Conservation (phyloP, 2,329 filamentous ascomycete genomes). For the Endocalyx cinctus region DNA sequence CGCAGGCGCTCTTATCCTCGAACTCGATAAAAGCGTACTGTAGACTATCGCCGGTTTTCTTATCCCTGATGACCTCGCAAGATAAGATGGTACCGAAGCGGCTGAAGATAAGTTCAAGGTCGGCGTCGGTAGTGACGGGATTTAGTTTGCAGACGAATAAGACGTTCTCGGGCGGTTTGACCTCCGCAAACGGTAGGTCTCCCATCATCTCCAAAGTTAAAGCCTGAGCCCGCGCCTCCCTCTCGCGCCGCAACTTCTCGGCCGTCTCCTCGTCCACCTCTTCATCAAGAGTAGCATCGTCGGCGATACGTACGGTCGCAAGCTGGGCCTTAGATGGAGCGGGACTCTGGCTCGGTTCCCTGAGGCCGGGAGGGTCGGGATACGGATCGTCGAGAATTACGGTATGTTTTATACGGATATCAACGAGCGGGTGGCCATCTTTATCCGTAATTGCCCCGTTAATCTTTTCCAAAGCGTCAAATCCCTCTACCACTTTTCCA, state of each 20-base stretch:
- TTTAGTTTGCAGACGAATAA: conserved; percentile 98
- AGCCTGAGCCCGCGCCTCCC: conserved; percentile 89
- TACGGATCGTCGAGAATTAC: conserved; percentile 90
- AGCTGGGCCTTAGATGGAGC: conserved; percentile 79
- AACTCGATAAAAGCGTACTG: conserved; percentile 99
- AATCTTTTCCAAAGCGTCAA: conserved; percentile 89
- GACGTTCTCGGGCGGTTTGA: conserved; percentile 94
- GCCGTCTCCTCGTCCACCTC: conserved; percentile 69
- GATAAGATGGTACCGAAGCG: conserved; percentile 93
- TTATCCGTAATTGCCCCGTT: conserved; percentile 86
- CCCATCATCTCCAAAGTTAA: conserved; percentile 97
- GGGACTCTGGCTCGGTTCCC: conserved; percentile 75
- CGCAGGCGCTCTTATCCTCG: conserved; percentile 85
- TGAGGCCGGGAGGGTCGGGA: conserved; percentile 71
- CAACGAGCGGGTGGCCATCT: conserved; percentile 80
- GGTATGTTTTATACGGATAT: conserved; percentile 92
- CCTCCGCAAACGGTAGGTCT: conserved; percentile 93
- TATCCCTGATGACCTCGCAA: conserved; percentile 93
- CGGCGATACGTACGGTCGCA: conserved; percentile 84
- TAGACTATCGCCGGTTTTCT: conserved; percentile 87
- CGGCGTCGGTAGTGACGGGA: conserved; percentile 90
- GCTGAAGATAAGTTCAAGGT: conserved; percentile 92
- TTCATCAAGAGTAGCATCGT: conserved; percentile 78
- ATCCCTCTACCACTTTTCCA: conserved; percentile 91
- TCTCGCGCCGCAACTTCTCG: conserved; percentile 76